phyloP scores from a whole-genome alignment of 1,139 yeast species.

The Saccharomycopsis hybrid region DNA sequence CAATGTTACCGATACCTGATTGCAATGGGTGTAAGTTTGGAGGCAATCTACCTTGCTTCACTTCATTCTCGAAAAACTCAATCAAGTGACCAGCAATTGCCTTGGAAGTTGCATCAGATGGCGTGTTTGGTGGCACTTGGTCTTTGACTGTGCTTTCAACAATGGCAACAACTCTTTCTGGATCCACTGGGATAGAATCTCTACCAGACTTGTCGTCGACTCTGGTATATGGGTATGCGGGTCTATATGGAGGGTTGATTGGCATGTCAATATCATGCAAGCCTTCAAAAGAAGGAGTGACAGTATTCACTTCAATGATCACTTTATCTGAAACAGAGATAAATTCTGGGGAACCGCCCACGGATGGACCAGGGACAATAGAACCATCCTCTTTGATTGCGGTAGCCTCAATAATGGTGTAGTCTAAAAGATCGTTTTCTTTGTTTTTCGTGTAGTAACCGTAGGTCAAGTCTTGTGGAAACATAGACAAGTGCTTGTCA shows the following conservation, averaged over 20 bases:
- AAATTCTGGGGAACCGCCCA: constrained; percentile 95
- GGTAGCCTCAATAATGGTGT: constrained; percentile 90
- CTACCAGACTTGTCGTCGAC: constrained; percentile 70
- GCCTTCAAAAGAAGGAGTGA: constrained; percentile 92
- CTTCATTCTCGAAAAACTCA: constrained; percentile 89
- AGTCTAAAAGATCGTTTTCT: constrained; percentile 63
- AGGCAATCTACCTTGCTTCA: constrained; percentile 82
- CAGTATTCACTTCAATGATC: constrained; percentile 88
- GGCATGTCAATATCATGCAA: constrained; percentile 94
- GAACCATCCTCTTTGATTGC: constrained; percentile 94
- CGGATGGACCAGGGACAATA: constrained; percentile 94
- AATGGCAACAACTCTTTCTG: constrained; percentile 80
- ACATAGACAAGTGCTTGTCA: constrained; percentile 96
- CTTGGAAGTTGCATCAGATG: constrained; percentile 75
- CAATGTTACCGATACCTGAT: constrained; percentile 97
- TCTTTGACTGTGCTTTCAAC: constrained; percentile 77
- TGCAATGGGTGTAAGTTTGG: constrained; percentile 90
- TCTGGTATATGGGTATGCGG: constrained; percentile 78
- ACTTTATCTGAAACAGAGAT: constrained; percentile 76
- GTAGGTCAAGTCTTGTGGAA: constrained; percentile 93
- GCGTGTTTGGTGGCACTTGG: constrained; percentile 81
- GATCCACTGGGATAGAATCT: constrained; percentile 77
- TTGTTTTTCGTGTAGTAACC: constrained; percentile 82
- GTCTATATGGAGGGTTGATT: constrained; percentile 79
- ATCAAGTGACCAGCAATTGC: constrained; percentile 79